Evolutionary conservation across 176 grass and related monocot genomes (phyloP), one percentile per base, ranked within the genome.

Genomic region (Bonia amplexicaulis): DNA sequence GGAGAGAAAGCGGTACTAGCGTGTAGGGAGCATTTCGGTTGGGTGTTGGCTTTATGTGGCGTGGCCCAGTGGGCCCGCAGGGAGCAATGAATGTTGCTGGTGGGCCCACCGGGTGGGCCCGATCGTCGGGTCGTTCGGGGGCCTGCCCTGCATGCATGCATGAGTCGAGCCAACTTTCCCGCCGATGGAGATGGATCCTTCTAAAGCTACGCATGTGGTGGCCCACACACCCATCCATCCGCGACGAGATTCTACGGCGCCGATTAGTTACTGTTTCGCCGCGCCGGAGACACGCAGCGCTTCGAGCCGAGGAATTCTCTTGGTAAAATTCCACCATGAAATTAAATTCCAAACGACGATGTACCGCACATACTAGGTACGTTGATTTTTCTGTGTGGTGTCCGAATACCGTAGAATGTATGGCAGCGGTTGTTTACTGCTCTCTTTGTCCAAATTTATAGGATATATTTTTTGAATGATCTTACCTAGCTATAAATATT

Each of bases 171-270:
- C 68, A 58, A 22, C 88, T 86, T 91, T 54, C 66, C 68, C 84
- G 52, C 67, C 59, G 89, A 94, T 94, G 87, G 92, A 94, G 90
- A 94, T 90, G 87, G 92, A 94, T 92, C 67, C 90, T 94, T 94
- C 92, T 82, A 88, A 92, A 92, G 87, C 42, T 44, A 83, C 22
- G 39, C 69, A 74, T 79, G 80, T 84, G 85, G 60, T 87, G 85
- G 80, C 80, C 89, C 84, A 72, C 73, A 11, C 5, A 0, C 5
- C 20, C n/a, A 15, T 10, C 20, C 23, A 6, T 41, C 37, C 23
- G 5, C 40, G 14, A 1, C 58, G 53, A 55, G 53, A 26, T 26
- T 61, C n/a, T 45, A 64, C 41, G 15, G 76, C 40, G 57, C 49
- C 29, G 1, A 80, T 62, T 0, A 13, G 1, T 62, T 62, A 62